These are phyloP conservation scores for Cucurbitaria berberidis DNA, from an alignment of 2,329 filamentous ascomycete genomes.

Conservation along the genomic window DNA sequence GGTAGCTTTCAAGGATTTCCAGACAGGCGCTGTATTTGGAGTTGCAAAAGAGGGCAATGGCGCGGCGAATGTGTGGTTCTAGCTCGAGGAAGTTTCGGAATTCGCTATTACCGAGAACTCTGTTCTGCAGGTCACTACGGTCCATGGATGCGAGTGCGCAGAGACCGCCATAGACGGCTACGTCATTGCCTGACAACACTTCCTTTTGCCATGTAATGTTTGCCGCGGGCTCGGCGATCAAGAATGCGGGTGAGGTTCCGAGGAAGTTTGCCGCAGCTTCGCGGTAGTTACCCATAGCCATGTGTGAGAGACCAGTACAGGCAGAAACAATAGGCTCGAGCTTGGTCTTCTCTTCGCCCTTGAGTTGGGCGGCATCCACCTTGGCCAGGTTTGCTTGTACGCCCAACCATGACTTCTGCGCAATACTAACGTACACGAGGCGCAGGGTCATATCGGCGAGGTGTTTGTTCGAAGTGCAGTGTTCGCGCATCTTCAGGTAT, in stretches of 20 bases:
- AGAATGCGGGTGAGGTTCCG: slow-evolving; percentile 60
- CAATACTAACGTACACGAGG: slow-evolving; percentile 75
- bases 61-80: slow-evolving; percentile 91
- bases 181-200: slow-evolving; percentile 80
- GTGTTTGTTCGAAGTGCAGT: slow-evolving; percentile 82
- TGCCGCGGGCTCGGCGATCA: slow-evolving; percentile 51
- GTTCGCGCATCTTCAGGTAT: slow-evolving; percentile 86
- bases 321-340: slow-evolving; percentile 69
- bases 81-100: slow-evolving; percentile 91
- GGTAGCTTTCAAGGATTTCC: slow-evolving; percentile 79
- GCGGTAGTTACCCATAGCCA: slow-evolving; percentile 62
- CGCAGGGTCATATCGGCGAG: slow-evolving; percentile 82
- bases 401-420: slow-evolving; percentile 77
- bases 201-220: slow-evolving; percentile 68
- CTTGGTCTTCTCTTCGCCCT: slow-evolving; percentile 64
- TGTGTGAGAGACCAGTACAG: slow-evolving; percentile 66
- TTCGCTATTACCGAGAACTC: slow-evolving; percentile 80
- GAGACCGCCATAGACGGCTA: slow-evolving; percentile 90
- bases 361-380: slow-evolving; percentile 59
- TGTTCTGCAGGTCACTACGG: slow-evolving; percentile 72
- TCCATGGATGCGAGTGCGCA: slow-evolving; percentile 90
- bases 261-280: slow-evolving; percentile 78
- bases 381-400: slow-evolving; percentile 68
- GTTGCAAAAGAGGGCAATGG: slow-evolving; percentile 86
- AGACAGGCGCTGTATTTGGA: slow-evolving; percentile 89